Evolutionary conservation across 768 basidiomycete species (phyloP).

Genomic region (Dioszegia hungarica): DNA sequence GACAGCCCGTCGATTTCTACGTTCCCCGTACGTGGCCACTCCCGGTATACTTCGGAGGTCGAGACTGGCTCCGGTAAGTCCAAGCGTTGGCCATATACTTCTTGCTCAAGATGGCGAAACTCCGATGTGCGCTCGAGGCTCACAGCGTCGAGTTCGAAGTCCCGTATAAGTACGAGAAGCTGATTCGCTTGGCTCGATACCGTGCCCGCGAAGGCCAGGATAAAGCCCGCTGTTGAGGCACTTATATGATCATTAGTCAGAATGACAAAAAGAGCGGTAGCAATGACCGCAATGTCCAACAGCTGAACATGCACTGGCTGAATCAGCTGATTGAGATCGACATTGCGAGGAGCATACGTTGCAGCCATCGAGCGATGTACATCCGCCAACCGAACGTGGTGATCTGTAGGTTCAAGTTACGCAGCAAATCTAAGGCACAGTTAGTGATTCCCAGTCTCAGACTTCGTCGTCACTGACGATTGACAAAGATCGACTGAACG

Average conservation of each 20-base stretch:
- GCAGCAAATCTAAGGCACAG: constrained; percentile 12
- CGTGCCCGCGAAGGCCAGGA: constrained; percentile 25
- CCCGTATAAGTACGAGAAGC: constrained; percentile 17
- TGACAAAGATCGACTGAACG: constrained; percentile 24
- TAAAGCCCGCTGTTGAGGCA: constrained; percentile 30
- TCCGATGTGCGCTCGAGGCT: constrained; percentile 32
- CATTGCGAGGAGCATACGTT: constrained; percentile 14
- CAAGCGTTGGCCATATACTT: constrained; percentile 29
- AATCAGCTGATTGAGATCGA: too few relatives aligned
- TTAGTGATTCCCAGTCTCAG: too few relatives aligned
- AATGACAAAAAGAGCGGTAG: constrained; percentile 17
- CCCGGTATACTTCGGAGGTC: neutral
- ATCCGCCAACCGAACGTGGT: constrained; percentile 9
- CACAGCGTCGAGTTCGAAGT: constrained; percentile 31
- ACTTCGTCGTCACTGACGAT: too few relatives aligned
- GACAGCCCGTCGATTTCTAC: constrained; percentile 13
- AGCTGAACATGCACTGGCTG: constrained; percentile 16
- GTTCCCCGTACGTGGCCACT: constrained; percentile 17
- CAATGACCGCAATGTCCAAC: constrained; percentile 19
- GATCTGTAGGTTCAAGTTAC: constrained; percentile 18
- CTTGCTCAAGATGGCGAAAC: constrained; percentile 28
- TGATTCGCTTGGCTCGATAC: constrained; percentile 21
- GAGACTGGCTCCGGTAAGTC: too few relatives aligned
- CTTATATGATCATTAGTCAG: constrained; percentile 13
- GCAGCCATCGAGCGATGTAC: constrained; percentile 21